A percentile compares a stretch with the other conserved stretches of the same genome.
Evolutionary conservation across 345 rosid species (phyloP).

Genomic region (Citrus sp.): DNA sequence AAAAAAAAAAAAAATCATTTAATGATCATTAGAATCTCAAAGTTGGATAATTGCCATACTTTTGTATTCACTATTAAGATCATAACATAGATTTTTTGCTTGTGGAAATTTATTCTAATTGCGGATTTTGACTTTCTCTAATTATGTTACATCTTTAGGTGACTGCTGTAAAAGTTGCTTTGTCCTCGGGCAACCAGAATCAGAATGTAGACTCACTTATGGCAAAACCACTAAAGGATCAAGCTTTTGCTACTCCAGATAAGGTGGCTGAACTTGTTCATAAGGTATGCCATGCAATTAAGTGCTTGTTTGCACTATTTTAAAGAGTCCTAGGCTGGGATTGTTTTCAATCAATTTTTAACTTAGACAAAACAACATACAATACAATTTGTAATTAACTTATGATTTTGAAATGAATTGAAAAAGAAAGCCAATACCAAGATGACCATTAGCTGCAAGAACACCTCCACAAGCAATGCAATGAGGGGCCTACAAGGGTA

Average conservation of each 20-base stretch:
- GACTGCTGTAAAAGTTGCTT: slow-evolving; percentile 79
- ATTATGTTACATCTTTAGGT: slow-evolving; percentile 46
- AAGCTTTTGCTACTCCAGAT: slow-evolving; percentile 93
- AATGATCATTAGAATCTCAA: not conserved
- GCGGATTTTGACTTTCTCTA: not conserved
- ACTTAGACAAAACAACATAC: not conserved
- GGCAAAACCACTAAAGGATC: slow-evolving; percentile 89
- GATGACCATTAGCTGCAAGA: not conserved
- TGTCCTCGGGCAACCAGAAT: slow-evolving; percentile 59
- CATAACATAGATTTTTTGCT: not conserved
- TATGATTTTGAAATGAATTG: not conserved
- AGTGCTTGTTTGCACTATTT: not conserved
- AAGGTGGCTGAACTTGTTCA: slow-evolving; percentile 94
- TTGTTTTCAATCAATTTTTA: not conserved
- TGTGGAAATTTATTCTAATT: not conserved
- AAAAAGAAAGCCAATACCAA: not conserved
- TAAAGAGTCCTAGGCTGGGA: not conserved
- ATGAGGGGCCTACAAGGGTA: too few relatives aligned
- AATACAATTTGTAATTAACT: not conserved
- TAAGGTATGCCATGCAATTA: slow-evolving; percentile 50
- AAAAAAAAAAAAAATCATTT: too few relatives aligned
- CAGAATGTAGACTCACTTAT: slow-evolving; percentile 61
- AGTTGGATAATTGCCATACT: not conserved
- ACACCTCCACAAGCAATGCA: not conserved
- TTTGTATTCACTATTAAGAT: not conserved